Evolutionary conservation across 257 asterid species (phyloP).

Genomic region (Ilex asprella): DNA sequence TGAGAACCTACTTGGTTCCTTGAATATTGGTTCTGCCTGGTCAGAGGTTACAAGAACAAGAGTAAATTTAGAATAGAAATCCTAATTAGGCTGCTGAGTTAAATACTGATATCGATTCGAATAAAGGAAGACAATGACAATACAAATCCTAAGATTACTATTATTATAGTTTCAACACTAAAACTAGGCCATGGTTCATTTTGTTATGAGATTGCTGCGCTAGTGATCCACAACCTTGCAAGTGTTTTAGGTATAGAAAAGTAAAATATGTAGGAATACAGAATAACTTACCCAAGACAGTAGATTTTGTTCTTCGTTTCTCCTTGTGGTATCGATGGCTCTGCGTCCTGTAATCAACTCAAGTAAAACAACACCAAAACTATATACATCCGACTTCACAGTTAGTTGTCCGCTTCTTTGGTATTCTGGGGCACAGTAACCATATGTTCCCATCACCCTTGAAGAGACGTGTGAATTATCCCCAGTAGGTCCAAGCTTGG

Average conservation of each 20-base stretch:
- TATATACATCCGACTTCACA: slow-evolving; percentile 70
- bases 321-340: slow-evolving; percentile 54
- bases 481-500: slow-evolving; percentile 87
- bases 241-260: too few species aligned
- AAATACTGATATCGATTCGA: too few species aligned
- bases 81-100: too few species aligned
- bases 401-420: slow-evolving; percentile 84
- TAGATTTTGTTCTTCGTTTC: slow-evolving; percentile 41
- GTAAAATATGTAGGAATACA: too few species aligned
- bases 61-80: too few species aligned
- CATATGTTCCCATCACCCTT: slow-evolving; percentile 92
- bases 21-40: slow-evolving; percentile 8
- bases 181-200: too few species aligned
- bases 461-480: slow-evolving; percentile 73
- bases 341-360: slow-evolving; percentile 77
- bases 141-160: too few species aligned
- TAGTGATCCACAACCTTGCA: too few species aligned
- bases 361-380: slow-evolving; percentile 80
- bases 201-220: too few species aligned
- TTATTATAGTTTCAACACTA: too few species aligned
- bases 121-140: too few species aligned
- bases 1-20: not conserved
- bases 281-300: slow-evolving; percentile 57
- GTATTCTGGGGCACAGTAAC: slow-evolving; percentile 92
- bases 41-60: not conserved